phyloP scores from a whole-genome alignment of 441 rosid genomes.

The Corymbia calophylla region DNA sequence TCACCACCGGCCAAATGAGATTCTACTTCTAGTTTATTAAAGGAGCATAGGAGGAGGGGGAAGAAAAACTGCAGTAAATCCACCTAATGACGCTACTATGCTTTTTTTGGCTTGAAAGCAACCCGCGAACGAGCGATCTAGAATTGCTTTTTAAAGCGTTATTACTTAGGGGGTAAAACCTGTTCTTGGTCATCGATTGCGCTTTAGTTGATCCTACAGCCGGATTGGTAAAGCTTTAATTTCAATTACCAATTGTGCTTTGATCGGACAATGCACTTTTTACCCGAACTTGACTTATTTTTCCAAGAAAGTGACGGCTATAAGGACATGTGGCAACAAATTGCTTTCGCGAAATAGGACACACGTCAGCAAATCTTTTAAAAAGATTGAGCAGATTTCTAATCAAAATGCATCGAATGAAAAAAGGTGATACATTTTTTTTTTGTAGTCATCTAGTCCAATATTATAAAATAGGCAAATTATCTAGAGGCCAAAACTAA shows the following conservation, averaged over 20 bases:
- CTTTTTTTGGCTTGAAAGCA: background rate
- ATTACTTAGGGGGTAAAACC: background rate
- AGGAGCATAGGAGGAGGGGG: background rate
- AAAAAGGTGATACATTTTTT: background rate
- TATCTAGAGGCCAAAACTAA: background rate
- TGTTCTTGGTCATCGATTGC: background rate
- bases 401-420: background rate
- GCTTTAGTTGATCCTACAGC: background rate
- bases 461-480: background rate
- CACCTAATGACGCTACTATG: background rate
- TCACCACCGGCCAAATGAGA: background rate
- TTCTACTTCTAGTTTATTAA: background rate
- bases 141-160: background rate
- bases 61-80: background rate
- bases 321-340: background rate
- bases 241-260: background rate
- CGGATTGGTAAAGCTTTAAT: background rate
- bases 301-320: background rate
- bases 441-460: background rate
- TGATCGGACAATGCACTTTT: background rate
- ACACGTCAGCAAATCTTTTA: background rate
- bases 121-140: background rate
- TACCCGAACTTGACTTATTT: background rate
- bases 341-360: background rate
- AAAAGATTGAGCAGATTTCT: too few relatives aligned